Conservation (phyloP, 2,329 filamentous ascomycete species). For the Microascus cirrosus region DNA sequence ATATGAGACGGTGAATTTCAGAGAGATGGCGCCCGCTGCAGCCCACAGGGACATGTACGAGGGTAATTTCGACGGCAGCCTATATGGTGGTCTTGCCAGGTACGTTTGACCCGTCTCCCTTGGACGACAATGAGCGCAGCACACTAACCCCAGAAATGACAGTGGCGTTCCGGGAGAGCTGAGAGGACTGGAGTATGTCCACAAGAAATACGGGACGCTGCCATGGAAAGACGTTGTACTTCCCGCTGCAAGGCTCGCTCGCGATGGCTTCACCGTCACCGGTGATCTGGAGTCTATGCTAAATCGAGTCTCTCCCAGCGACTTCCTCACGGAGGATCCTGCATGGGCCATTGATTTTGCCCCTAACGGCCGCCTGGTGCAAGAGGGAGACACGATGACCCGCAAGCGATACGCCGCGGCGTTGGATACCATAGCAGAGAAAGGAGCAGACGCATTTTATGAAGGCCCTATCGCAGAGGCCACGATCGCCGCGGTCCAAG, state of each 20-base stretch:
- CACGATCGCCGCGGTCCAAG: too few species aligned
- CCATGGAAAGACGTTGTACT: constrained; percentile 56
- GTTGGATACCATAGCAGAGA: constrained; percentile 54
- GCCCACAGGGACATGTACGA: constrained; percentile 74
- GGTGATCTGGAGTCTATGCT: constrained; percentile 64
- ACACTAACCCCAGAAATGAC: constrained; percentile 17
- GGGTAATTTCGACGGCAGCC: constrained; percentile 50
- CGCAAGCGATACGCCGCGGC: constrained; percentile 65
- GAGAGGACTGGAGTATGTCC: constrained; percentile 62
- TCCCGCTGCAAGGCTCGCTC: constrained; percentile 62
- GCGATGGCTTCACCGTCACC: constrained; percentile 60
- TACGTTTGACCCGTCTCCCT: constrained; percentile 33
- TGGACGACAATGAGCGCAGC: constrained; percentile 10
- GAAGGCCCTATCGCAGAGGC: too few species aligned
- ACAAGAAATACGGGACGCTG: constrained; percentile 53
- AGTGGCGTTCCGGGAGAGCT: constrained; percentile 55
- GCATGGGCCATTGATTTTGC: constrained; percentile 80
- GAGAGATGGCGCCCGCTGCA: constrained; percentile 72
- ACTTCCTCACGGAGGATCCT: constrained; percentile 60
- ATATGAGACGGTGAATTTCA: constrained; percentile 77
- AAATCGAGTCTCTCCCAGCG: constrained; percentile 29
- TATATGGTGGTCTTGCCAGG: constrained; percentile 59
- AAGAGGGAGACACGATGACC: constrained; percentile 63
- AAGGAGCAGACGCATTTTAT: constrained; percentile 38
- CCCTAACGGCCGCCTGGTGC: constrained; percentile 55